Evolutionary conservation across 768 basidiomycete species (phyloP), one percentile per base, ranked within the genome.

Genomic region (Boletus rufocinnamomeus): DNA sequence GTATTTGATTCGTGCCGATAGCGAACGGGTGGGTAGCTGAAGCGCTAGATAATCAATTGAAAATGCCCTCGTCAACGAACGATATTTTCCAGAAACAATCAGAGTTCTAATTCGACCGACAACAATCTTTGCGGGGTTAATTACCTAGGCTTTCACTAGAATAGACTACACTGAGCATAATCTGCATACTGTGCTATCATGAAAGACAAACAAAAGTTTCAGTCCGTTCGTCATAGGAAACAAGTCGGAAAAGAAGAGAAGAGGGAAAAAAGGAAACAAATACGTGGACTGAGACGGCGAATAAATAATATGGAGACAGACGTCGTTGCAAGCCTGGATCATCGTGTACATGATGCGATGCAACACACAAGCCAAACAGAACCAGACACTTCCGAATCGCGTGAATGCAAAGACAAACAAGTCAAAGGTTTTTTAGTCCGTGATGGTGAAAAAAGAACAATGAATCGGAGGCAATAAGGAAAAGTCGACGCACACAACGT

Each of bases 141-240:
- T 69, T 69, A n/a, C n/a, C n/a, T n/a, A 66, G 40, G 38, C 48
- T 52, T 54, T 60, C 55, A 48, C 53, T 69, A 69, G 44, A 46
- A 61, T 69, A 69, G 54, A 71, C 65, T 69, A 69, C 67, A 63
- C 50, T 32, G 63, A 58, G 34, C 41, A 58, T 70, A 62, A 61
- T 45, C 56, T 61, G 60, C 50, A 46, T 60, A 55, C 54, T 54
- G 56, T 56, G 38, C 53, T 10, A 52, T 48, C 38, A 27, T 61
- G 60, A 34, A 43, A 34, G 16, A 51, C 8, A 52, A 52, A 13
- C 14, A 17, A 16, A 41, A 2, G 23, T n/a, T n/a, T n/a, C n/a
- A 30, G 47, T 55, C 52, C 34, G 32, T 46, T 41, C 38, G 37
- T 34, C 35, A 27, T 28, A 0, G 43, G 46, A 14, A 34, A 60